Base-by-base conservation (phyloP, 257 asterid species). In the Solanum phureja region DNA sequence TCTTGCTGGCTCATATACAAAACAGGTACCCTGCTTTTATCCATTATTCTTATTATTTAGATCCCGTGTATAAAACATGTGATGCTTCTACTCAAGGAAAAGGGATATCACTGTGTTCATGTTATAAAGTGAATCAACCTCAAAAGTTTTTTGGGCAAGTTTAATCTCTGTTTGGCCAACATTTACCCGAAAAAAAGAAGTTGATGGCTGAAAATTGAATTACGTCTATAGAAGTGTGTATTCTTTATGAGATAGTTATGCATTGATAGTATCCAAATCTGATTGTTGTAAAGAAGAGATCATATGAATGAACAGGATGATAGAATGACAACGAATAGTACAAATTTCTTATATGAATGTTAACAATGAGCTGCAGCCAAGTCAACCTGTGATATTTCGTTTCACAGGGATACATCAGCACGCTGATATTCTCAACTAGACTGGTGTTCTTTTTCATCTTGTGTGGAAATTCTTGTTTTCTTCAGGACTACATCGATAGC, bases 1-100 rank as follows among this genome's bases (percentile, higher is more conserved):
- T 93, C 98, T 97, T 81, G 98, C 99, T 34, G 99, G 99, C 62
- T 97, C 99, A 88, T 97, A 97, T 90, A 97, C 99, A 40, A 97
- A 97, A 84, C 99, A 97, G 98, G 99, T 97, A 76, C 52, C n/a
- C 38, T 85, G 19, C 29, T 85, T 24, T 71, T 85, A 10, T 38
- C 87, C 40, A 2, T 2, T 2, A 33, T 2, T 8, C 87, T 66
- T 49, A 46, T 4, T 29, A 46, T n/a, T 49, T 46, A 46, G 29
- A 46, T 82, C 29, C 0, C 4, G 6, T 29, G 69, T 18, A 49
- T 82, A 0, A 18, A 46, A 82, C 42, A 82, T 49, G 19, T 82
- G 85, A 82, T 29, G 69, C 69, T 29, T 46, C 68, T 14, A 29
- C 16, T 24, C 64, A 8, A 46, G 66, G 68, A 27, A 49, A 46